Conservation (phyloP, 1,139 yeast species). For the Hemisphaericaspora lyxosophila region DNA sequence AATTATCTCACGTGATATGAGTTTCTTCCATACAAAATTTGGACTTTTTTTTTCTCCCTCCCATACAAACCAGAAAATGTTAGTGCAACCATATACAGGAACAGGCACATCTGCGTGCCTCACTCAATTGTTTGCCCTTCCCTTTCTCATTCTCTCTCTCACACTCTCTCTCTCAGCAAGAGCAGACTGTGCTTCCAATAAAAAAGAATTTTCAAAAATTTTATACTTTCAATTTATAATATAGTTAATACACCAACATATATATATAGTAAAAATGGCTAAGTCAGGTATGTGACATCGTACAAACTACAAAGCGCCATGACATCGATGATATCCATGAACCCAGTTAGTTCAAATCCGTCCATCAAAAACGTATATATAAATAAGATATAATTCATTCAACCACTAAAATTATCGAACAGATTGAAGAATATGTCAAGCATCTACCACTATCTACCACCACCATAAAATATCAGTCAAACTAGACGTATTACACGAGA, state of each 20-base stretch:
- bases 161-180: background rate
- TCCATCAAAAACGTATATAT: too few relatives aligned
- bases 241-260: constrained; percentile 9
- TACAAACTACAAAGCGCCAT: constrained; percentile 1
- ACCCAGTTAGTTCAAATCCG: too few relatives aligned
- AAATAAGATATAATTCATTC: too few relatives aligned
- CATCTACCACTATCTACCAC: too few relatives aligned
- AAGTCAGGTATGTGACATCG: constrained; percentile 55
- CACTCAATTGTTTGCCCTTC: background rate
- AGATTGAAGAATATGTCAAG: too few relatives aligned
- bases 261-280: constrained; percentile 47
- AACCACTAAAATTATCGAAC: too few relatives aligned
- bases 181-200: constrained; percentile 5
- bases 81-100: constrained; percentile 2
- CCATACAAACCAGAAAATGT: background rate
- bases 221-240: constrained; percentile 16
- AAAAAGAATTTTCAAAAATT: constrained; percentile 29
- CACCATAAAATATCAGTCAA: too few relatives aligned
- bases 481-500: too few relatives aligned
- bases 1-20: constrained; percentile 1
- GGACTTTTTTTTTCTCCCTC: background rate
- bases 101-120: background rate
- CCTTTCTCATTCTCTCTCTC: background rate
- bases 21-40: background rate
- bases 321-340: background rate